These are phyloP conservation scores for Magnusiomyces paraingens DNA, from an alignment of 1,139 yeast species.

Conservation along the genomic window DNA sequence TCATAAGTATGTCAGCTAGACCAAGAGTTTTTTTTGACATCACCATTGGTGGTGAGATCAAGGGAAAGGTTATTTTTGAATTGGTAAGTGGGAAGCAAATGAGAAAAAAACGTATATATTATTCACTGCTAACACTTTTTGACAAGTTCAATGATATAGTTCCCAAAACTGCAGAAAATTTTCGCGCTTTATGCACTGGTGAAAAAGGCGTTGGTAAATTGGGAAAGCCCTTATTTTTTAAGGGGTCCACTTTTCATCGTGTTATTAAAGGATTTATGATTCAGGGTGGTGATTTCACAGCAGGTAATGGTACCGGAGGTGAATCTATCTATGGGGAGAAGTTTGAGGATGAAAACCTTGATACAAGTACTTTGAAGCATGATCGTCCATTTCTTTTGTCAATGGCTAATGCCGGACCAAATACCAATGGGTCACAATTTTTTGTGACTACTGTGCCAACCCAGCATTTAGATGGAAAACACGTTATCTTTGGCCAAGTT, in stretches of 20 bases:
- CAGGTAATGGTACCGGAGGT: constrained; percentile 87
- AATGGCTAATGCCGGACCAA: constrained; percentile 96
- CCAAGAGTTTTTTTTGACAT: constrained; percentile 69
- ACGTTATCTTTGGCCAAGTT: constrained; percentile 92
- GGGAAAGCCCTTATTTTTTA: constrained; percentile 65
- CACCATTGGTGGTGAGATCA: constrained; percentile 63
- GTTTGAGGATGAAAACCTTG: constrained; percentile 67
- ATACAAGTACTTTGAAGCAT: constrained; percentile 46
- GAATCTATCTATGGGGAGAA: constrained; percentile 93
- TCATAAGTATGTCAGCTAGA: constrained; percentile 2
- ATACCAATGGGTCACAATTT: constrained; percentile 93
- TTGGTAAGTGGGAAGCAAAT: constrained; percentile 30
- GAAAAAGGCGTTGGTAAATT: constrained; percentile 64
- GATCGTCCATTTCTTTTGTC: constrained; percentile 81
- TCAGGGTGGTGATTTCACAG: constrained; percentile 96
- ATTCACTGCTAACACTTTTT: not conserved
- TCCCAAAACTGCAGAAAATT: constrained; percentile 91
- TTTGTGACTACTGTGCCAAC: constrained; percentile 80
- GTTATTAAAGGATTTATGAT: constrained; percentile 84
- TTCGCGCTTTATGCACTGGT: constrained; percentile 85
- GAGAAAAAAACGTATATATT: not conserved
- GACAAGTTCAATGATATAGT: constrained; percentile 35
- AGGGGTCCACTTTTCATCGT: constrained; percentile 82
- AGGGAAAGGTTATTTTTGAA: constrained; percentile 70
- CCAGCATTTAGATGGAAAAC: constrained; percentile 86